Evolutionary conservation across 2,329 filamentous ascomycete species (phyloP).

Genomic region (Colletotrichum sp.): DNA sequence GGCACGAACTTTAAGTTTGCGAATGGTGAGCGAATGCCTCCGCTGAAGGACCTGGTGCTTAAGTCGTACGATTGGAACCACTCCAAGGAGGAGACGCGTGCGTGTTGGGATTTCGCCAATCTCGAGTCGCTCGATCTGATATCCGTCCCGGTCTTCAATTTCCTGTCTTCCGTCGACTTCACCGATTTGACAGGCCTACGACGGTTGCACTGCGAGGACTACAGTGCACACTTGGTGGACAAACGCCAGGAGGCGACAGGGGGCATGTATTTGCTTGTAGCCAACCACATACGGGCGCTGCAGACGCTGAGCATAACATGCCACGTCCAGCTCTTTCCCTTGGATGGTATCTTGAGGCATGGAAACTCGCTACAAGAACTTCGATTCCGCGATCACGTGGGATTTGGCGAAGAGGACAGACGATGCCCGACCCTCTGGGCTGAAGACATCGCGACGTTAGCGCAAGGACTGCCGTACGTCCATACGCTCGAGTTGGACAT

Average conservation of each 20-base stretch:
- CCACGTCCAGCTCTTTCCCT: slow-evolving; percentile 42
- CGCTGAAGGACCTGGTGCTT: slow-evolving; percentile 44
- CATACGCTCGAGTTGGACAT: slow-evolving; percentile 52
- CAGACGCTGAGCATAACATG: slow-evolving; percentile 45
- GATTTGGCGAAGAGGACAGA: slow-evolving; percentile 47
- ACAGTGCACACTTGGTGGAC: slow-evolving; percentile 43
- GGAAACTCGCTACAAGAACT: slow-evolving; percentile 40
- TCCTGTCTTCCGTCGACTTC: slow-evolving; percentile 46
- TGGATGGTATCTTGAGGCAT: slow-evolving; percentile 45
- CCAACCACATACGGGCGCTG: slow-evolving; percentile 40
- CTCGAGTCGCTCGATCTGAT: slow-evolving; percentile 45
- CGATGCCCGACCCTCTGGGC: slow-evolving; percentile 46
- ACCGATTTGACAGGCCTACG: slow-evolving; percentile 39
- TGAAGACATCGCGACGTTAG: slow-evolving; percentile 37
- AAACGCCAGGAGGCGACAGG: slow-evolving; percentile 43
- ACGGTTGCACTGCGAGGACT: slow-evolving; percentile 49
- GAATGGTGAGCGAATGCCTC: slow-evolving; percentile 44
- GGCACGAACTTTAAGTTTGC: slow-evolving; percentile 49
- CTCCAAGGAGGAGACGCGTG: slow-evolving; percentile 35
- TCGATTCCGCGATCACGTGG: slow-evolving; percentile 49
- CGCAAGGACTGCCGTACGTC: slow-evolving; percentile 34
- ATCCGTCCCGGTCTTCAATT: slow-evolving; percentile 49
- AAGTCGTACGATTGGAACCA: slow-evolving; percentile 57
- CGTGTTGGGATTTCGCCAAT: slow-evolving; percentile 53
- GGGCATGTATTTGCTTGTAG: slow-evolving; percentile 42